Conservation (phyloP, 306 rosid genomes). For the Castanea sativa region DNA sequence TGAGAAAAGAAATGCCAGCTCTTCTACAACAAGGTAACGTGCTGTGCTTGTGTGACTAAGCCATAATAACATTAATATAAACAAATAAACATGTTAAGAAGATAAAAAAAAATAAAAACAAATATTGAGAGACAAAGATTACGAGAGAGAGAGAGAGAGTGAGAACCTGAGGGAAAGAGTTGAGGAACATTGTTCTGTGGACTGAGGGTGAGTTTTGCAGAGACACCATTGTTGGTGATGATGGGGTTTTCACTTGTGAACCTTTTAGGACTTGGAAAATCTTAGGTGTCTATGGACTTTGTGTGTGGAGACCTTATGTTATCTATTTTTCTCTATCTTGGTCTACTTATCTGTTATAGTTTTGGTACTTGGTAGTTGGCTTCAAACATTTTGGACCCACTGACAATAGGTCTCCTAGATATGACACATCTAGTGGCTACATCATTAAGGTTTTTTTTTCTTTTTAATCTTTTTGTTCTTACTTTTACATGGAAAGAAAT, state of each 20-base stretch:
- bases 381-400: background rate
- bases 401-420: background rate
- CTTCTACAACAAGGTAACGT: constrained; percentile 51
- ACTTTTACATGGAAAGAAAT: no score
- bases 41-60: constrained; percentile 44
- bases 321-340: constrained; percentile 21
- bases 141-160: background rate
- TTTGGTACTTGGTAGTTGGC: background rate
- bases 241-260: background rate
- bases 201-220: constrained; percentile 66
- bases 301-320: constrained; percentile 9
- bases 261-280: background rate
- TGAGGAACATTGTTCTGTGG: constrained; percentile 53
- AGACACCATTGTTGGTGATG: constrained; percentile 52
- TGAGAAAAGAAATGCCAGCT: constrained; percentile 46
- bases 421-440: no score
- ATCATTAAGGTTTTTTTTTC: no score
- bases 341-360: constrained; percentile 24
- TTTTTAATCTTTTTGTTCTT: no score
- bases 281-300: background rate
- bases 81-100: constrained; percentile 7
- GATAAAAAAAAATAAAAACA: background rate
- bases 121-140: background rate
- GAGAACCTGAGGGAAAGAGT: constrained; percentile 67
- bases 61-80: constrained; percentile 1